Percentiles rank a stretch among this genome's conserved stretches.
These are phyloP conservation scores for Anisodus acutangulus DNA, from an alignment of 257 asterid genomes.

Conservation along the genomic window DNA sequence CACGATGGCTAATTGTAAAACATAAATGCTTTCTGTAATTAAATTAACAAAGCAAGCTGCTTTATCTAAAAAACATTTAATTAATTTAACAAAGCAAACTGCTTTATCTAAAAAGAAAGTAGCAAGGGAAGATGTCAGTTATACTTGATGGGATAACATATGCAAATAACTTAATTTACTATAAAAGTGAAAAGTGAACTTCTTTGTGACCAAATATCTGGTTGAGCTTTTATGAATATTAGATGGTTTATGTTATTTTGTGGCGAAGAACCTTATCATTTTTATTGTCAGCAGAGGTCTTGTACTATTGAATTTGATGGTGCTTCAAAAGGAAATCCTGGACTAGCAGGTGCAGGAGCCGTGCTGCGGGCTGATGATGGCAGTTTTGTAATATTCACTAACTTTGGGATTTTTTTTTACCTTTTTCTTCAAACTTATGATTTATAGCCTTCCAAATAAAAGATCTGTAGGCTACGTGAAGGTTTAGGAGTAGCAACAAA, in stretches of 20 bases:
- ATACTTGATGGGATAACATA: neutral
- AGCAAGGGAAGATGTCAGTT: neutral
- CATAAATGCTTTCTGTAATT: neutral
- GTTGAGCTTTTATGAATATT: slow-evolving; percentile 18
- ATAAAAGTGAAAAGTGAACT: slow-evolving; percentile 18
- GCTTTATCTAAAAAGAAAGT: neutral
- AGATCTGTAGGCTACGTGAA: slow-evolving; percentile 38
- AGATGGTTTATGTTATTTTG: neutral
- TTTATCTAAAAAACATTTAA: neutral
- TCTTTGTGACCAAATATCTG: neutral
- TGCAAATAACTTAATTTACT: neutral
- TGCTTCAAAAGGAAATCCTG: slow-evolving; percentile 62
- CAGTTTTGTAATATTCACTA: slow-evolving; percentile 39
- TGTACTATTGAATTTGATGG: slow-evolving; percentile 59
- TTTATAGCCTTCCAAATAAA: slow-evolving; percentile 9
- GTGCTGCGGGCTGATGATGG: slow-evolving; percentile 55
- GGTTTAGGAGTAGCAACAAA: slow-evolving; percentile 39
- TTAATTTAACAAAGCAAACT: neutral
- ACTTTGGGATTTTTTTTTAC: neutral
- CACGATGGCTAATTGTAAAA: slow-evolving; percentile 8
- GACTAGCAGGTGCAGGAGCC: slow-evolving; percentile 64
- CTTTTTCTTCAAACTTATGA: neutral
- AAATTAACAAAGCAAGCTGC: neutral
- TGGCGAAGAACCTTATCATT: slow-evolving; percentile 24
- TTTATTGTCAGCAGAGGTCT: slow-evolving; percentile 35